Percentiles rank a stretch among this genome's conserved stretches.
These are phyloP conservation scores for Cornus suecica DNA, from an alignment of 148 eudicot genomes.

Conservation along the genomic window DNA sequence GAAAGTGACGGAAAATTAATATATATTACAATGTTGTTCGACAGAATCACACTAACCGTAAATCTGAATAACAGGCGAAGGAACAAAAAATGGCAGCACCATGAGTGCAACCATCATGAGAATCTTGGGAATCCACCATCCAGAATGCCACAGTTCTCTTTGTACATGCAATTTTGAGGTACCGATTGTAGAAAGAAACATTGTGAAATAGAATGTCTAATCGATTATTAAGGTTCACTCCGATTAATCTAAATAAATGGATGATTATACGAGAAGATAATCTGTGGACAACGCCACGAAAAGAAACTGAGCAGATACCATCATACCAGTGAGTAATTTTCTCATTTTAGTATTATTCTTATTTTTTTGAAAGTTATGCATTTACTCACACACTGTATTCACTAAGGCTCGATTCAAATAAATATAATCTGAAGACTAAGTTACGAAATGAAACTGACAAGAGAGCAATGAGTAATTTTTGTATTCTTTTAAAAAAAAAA, in stretches of 20 bases:
- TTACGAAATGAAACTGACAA: too few species aligned
- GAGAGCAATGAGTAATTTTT: too few species aligned
- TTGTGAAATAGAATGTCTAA: conserved; percentile 67
- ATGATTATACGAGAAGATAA: not conserved
- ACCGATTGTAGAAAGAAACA: conserved; percentile 60
- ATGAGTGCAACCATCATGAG: conserved; percentile 39
- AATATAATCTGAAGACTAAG: too few species aligned
- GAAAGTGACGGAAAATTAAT: not conserved
- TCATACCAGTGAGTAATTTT: too few species aligned
- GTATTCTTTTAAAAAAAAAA: too few species aligned
- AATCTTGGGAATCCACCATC: conserved; percentile 63
- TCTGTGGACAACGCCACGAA: too few species aligned
- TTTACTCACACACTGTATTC: too few species aligned
- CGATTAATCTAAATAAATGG: conserved; percentile 1
- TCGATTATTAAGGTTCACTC: conserved; percentile 28
- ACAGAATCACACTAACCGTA: conserved; percentile 51
- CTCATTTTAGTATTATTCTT: too few species aligned
- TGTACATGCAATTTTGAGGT: conserved; percentile 48
- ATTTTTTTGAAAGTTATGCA: too few species aligned
- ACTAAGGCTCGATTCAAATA: too few species aligned
- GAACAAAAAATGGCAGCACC: conserved; percentile 49
- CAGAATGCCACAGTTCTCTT: conserved; percentile 64
- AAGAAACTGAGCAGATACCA: not conserved
- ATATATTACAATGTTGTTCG: not conserved
- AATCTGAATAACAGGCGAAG: conserved; percentile 39